These are phyloP conservation scores for Tripterygium wilfordii DNA, from an alignment of 177 flowering plant genomes.

Conservation along the genomic window DNA sequence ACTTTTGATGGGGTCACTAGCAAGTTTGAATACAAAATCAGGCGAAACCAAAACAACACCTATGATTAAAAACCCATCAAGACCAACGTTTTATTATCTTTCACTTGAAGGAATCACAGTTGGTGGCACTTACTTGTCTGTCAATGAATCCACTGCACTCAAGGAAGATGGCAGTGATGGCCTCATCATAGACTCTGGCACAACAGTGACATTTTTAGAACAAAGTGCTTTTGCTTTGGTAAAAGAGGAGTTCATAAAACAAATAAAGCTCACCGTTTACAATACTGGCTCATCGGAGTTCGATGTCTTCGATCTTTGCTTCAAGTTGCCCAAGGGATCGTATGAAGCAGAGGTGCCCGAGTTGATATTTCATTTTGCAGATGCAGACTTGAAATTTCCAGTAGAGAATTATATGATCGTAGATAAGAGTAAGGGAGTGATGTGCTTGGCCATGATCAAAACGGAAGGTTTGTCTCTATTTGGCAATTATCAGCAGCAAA, in stretches of 20 bases:
- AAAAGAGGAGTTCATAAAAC: slow-evolving; percentile 53
- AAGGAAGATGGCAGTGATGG: slow-evolving; percentile 76
- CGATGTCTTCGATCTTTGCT: slow-evolving; percentile 89
- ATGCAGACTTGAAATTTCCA: slow-evolving; percentile 70
- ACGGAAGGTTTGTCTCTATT: too few relatives aligned
- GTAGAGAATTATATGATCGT: too few relatives aligned
- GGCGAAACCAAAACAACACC: slow-evolving; percentile 37
- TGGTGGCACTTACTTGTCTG: slow-evolving; percentile 43
- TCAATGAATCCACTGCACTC: slow-evolving; percentile 50
- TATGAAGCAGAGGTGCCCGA: slow-evolving; percentile 45
- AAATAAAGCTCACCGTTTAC: slow-evolving; percentile 36
- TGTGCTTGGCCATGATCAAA: too few relatives aligned
- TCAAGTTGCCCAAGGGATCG: slow-evolving; percentile 30
- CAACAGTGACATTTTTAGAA: slow-evolving; percentile 76
- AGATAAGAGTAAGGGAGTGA: too few relatives aligned
- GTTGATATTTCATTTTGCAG: slow-evolving; percentile 59
- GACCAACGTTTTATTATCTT: slow-evolving; percentile 74
- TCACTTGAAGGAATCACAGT: slow-evolving; percentile 74
- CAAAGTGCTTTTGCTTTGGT: slow-evolving; percentile 36
- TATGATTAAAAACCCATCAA: slow-evolving; percentile 46
- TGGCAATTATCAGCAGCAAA: too few relatives aligned
- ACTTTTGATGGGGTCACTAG: slow-evolving; percentile 66
- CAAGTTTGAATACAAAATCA: slow-evolving; percentile 8
- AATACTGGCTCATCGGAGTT: slow-evolving; percentile 35
- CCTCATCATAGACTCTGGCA: slow-evolving; percentile 83